Evolutionary conservation across 768 basidiomycete genomes (phyloP), one percentile per base, ranked within the genome.

Genomic region (Lenzites betulinus): DNA sequence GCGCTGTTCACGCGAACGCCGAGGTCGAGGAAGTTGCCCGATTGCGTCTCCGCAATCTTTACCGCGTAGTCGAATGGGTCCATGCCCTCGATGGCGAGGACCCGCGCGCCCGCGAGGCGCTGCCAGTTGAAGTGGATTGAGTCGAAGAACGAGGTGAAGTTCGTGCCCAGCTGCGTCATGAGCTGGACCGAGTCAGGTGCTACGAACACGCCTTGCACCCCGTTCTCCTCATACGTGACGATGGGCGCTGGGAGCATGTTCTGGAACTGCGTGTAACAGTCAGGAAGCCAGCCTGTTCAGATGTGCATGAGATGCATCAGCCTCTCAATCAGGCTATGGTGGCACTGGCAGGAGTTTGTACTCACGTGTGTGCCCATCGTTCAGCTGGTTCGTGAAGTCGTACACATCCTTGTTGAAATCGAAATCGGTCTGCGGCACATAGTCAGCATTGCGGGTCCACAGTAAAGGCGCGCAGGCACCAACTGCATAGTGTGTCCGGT

Each of bases 311-410:
- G 43, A n/a, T n/a, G n/a, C n/a, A n/a, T n/a, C n/a, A n/a, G n/a
- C n/a, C n/a, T n/a, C n/a, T n/a, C n/a, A n/a, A n/a, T n/a, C n/a
- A n/a, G n/a, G n/a, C n/a, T n/a, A n/a, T n/a, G n/a, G n/a, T n/a
- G n/a, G n/a, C n/a, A n/a, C n/a, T n/a, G n/a, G n/a, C n/a, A n/a
- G n/a, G n/a, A n/a, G n/a, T n/a, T n/a, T n/a, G n/a, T 39, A 68
- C 78, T 33, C 70, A 83, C 85, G 78, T 13, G 87, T 88, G 66
- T 87, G 87, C 7, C 86, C 86, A 66, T 87, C 86, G 66, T 88
- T 87, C 46, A 88, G 64, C 49, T 77, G 78, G 16, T 77, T 83
- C 0, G 78, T 80, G 60, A 84, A 80, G 54, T 83, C 76, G 60
- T 81, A 86, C 16, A 88, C 65, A 41, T 78, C 85, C 47, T 73